phyloP scores from a whole-genome alignment of 1,284 basidiomycete species.

The Ustilago sp. region DNA sequence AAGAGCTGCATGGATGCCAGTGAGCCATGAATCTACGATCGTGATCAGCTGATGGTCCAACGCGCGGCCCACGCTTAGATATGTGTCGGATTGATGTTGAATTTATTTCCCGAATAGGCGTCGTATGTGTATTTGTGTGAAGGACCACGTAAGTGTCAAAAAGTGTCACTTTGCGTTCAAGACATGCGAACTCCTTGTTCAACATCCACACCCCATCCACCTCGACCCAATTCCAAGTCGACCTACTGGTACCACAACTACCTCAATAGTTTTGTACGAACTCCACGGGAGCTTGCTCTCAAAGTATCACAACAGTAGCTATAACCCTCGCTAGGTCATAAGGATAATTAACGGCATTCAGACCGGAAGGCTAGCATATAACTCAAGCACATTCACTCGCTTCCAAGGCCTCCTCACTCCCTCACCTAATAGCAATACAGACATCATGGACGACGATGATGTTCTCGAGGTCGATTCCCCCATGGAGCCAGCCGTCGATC shows the following conservation, averaged over 20 bases:
- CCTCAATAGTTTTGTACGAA: neutral
- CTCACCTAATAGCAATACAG: neutral
- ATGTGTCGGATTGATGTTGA: neutral
- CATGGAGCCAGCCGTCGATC: slow-evolving; percentile 57
- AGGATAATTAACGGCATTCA: neutral
- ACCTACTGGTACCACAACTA: neutral
- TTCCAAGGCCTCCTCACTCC: neutral
- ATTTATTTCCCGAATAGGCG: neutral
- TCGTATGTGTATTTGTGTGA: neutral
- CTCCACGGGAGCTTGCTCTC: neutral
- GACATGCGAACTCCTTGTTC: slow-evolving; percentile 1
- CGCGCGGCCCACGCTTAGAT: slow-evolving; percentile 4
- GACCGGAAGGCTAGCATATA: neutral
- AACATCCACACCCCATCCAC: no score
- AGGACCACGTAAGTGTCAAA: slow-evolving; percentile 10
- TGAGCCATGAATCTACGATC: neutral
- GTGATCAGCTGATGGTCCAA: slow-evolving; percentile 1
- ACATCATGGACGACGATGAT: slow-evolving; percentile 58
- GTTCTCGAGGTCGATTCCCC: slow-evolving; percentile 56
- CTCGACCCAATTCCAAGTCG: no score
- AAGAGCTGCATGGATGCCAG: neutral
- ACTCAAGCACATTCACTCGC: neutral
- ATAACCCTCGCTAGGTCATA: neutral
- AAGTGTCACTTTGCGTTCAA: slow-evolving; percentile 23
- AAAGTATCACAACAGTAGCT: neutral